Conservation (phyloP, 768 basidiomycete genomes). For the Lactarius tabidus region DNA sequence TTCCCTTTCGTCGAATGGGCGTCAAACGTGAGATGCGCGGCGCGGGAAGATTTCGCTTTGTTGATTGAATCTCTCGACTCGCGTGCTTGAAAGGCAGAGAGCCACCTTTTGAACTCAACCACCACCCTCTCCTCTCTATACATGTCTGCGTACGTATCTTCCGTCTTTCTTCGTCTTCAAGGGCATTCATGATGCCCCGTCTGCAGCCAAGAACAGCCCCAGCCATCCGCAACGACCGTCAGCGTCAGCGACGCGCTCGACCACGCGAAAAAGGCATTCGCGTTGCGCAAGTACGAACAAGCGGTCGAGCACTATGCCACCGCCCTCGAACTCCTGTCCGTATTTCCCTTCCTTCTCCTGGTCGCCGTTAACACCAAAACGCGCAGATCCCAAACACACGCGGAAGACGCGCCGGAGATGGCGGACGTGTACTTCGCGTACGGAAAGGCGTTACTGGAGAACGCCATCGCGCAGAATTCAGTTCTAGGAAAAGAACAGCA, state of each 20-base stretch:
- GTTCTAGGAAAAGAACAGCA: slow-evolving; percentile 89
- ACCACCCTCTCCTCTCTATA: no score
- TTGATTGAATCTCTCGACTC: neutral
- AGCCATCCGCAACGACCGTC: slow-evolving; percentile 34
- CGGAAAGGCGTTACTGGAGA: slow-evolving; percentile 89
- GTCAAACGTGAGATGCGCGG: neutral
- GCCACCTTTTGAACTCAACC: neutral
- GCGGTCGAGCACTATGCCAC: slow-evolving; percentile 81
- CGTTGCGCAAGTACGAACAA: slow-evolving; percentile 80
- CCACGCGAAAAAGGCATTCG: slow-evolving; percentile 84
- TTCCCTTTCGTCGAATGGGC: neutral
- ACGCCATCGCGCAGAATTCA: slow-evolving; percentile 78
- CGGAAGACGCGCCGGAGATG: slow-evolving; percentile 76
- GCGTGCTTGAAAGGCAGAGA: no score
- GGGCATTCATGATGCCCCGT: neutral
- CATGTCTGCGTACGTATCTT: slow-evolving; percentile 16
- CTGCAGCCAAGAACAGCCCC: slow-evolving; percentile 3
- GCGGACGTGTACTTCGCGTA: slow-evolving; percentile 90
- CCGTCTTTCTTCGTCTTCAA: neutral
- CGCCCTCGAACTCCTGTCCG: slow-evolving; percentile 80
- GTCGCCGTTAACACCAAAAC: neutral
- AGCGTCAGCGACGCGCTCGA: slow-evolving; percentile 65
- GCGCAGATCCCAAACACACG: slow-evolving; percentile 57
- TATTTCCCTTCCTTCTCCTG: slow-evolving; percentile 22
- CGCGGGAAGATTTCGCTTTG: slow-evolving; percentile 10